Evolutionary conservation across 106 monocot species (phyloP), one percentile per base, ranked within the genome.

Genomic region (Triglochin maritima): DNA sequence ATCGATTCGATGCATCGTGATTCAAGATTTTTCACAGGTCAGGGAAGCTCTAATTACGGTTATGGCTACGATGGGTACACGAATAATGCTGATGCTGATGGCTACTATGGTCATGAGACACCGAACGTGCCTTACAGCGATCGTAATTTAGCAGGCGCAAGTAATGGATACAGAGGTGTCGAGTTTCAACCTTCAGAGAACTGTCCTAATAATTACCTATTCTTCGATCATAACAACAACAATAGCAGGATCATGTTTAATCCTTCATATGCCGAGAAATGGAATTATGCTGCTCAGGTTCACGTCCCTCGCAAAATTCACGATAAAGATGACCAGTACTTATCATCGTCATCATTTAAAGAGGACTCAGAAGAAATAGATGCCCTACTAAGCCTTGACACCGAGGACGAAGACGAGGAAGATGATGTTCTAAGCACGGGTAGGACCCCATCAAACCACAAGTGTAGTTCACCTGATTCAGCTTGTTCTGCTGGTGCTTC

Each of bases 311-410:
- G 56, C 58, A 73, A 63, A 65, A 66, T 45, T 67, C 59, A 57
- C 0, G 72, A 50, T 5, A 80, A 44, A 50, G 72, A 80, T 48
- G 66, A 80, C 57, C 42, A 68, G 4, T 44, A 64, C 53, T 59
- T 74, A 13, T 48, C 49, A 13, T 83, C 82, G 2, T 73, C 82
- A 5, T 74, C 81, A 16, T 54, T 83, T 17, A 84, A 84, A 64
- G 90, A 90, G 66, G 82, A 90, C 55, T 71, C 90, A 15, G 79
- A 79, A 52, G 90, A 90, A 7, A 90, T 90, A 8, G 74, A 90
- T 68, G 82, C 84, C 41, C 54, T 90, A 71, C 68, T 90, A n/a
- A 82, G 84, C 49, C 72, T 80, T 9, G 85, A 81, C 12, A 77
- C 79, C 2, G 89, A 81, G 17, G 69, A 76, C 44, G 80, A 82